Evolutionary conservation across 2,329 filamentous ascomycete species (phyloP).

Genomic region (Stagonosporopsis tanaceti): DNA sequence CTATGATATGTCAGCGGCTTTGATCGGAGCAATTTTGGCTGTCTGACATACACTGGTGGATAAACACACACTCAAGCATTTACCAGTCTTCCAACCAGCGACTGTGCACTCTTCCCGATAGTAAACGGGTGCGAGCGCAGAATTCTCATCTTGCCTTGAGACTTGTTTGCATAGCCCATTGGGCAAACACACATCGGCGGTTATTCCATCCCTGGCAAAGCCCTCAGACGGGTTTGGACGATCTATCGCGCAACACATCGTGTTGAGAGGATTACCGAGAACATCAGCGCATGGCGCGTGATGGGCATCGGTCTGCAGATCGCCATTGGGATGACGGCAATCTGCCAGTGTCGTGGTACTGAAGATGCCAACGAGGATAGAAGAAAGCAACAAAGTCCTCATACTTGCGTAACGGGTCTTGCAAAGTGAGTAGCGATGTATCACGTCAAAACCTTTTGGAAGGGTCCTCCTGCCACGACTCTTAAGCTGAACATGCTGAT

Average conservation of each 20-base stretch:
- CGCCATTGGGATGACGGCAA: conserved; percentile 11
- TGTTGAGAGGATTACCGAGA: conserved; percentile 11
- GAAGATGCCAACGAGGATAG: not conserved
- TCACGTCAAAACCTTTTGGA: no score
- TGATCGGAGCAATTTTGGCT: not conserved
- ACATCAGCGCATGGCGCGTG: conserved; percentile 9
- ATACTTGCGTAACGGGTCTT: not conserved
- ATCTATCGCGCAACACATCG: conserved; percentile 12
- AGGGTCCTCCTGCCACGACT: not conserved
- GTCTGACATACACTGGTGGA: conserved; percentile 8
- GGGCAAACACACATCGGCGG: conserved; percentile 6
- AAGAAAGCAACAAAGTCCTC: not conserved
- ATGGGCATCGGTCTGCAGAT: conserved; percentile 8
- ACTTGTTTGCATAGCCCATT: conserved; percentile 9
- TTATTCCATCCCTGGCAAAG: not conserved
- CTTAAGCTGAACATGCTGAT: not conserved
- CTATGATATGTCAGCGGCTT: not conserved
- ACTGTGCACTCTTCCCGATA: conserved; percentile 13
- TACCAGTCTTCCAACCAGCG: conserved; percentile 4
- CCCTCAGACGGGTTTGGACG: conserved; percentile 5
- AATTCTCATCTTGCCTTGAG: not conserved
- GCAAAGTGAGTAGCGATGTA: not conserved
- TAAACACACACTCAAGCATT: conserved; percentile 11
- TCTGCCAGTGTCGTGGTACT: not conserved
- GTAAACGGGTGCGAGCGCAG: not conserved